Conservation (phyloP, 371 early-diverging fungal species). For the Mortierella sp. region DNA sequence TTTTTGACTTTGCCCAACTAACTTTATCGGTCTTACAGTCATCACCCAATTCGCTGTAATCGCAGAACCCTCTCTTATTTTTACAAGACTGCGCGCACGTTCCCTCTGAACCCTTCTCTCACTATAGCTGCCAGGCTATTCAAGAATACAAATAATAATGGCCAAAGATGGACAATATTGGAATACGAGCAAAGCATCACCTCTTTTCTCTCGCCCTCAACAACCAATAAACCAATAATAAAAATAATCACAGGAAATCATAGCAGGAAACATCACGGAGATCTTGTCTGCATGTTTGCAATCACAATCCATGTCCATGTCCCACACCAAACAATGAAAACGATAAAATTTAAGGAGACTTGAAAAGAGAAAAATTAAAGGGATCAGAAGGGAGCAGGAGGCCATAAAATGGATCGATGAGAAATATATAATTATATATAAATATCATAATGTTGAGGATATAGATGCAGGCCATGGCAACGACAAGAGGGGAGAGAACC, state of each 20-base stretch:
- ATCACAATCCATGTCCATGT: not conserved
- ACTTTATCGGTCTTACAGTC: not conserved
- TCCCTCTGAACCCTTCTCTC: constrained; percentile 1
- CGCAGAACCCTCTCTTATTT: not conserved
- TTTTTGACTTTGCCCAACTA: not conserved
- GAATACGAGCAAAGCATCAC: not conserved
- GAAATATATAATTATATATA: not conserved
- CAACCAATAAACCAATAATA: not conserved
- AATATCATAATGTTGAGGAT: not conserved
- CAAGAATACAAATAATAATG: not conserved
- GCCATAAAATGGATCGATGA: not conserved
- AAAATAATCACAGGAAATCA: not conserved
- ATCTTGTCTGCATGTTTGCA: not conserved
- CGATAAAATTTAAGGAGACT: not conserved
- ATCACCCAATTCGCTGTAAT: not conserved
- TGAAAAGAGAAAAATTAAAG: constrained; percentile 1
- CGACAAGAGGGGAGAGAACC: not conserved
- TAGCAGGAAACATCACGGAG: constrained; percentile 6
- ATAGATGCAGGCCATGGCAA: constrained; percentile 2
- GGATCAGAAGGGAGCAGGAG: constrained; percentile 25
- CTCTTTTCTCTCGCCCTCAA: not conserved
- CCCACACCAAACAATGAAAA: not conserved
- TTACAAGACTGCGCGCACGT: no score
- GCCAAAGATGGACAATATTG: not conserved
- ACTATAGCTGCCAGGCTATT: not conserved